A percentile compares a stretch with the other conserved stretches of the same genome.
Conservation (phyloP, 2,329 filamentous ascomycete genomes). For the Aspergillus ruber region DNA sequence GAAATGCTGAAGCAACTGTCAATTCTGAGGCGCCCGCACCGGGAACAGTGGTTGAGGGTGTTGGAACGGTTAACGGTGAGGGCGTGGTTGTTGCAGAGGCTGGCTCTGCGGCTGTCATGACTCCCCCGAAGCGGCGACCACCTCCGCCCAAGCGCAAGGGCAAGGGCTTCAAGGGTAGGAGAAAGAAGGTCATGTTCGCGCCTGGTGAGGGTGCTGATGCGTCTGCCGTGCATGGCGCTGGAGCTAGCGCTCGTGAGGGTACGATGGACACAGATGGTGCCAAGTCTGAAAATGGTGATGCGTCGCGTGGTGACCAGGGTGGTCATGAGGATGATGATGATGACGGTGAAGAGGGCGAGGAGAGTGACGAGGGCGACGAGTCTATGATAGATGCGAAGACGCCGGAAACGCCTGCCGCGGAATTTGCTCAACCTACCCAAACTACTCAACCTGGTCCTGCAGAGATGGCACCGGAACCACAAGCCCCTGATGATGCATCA, state of each 20-base stretch:
- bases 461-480: background rate
- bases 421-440: constrained; percentile 3
- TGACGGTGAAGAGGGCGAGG: constrained; percentile 44
- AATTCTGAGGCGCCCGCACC: constrained; percentile 44
- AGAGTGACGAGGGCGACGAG: constrained; percentile 47
- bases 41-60: constrained; percentile 54
- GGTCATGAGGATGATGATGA: constrained; percentile 42
- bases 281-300: constrained; percentile 46
- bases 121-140: constrained; percentile 56
- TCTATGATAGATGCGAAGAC: constrained; percentile 42
- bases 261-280: constrained; percentile 12
- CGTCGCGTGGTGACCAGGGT: constrained; percentile 34
- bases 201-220: constrained; percentile 38
- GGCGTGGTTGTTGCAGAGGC: constrained; percentile 51
- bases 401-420: constrained; percentile 26
- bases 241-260: constrained; percentile 33
- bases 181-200: constrained; percentile 61
- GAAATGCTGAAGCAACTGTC: constrained; percentile 30
- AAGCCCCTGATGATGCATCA: constrained; percentile 1
- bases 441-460: constrained; percentile 7
- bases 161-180: constrained; percentile 71
- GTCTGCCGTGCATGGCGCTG: constrained; percentile 29
- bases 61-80: constrained; percentile 55
- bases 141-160: constrained; percentile 75
- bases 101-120: constrained; percentile 38